These are phyloP conservation scores for Taxillus chinensis DNA, from an alignment of 164 flowering plant species.

Conservation along the genomic window DNA sequence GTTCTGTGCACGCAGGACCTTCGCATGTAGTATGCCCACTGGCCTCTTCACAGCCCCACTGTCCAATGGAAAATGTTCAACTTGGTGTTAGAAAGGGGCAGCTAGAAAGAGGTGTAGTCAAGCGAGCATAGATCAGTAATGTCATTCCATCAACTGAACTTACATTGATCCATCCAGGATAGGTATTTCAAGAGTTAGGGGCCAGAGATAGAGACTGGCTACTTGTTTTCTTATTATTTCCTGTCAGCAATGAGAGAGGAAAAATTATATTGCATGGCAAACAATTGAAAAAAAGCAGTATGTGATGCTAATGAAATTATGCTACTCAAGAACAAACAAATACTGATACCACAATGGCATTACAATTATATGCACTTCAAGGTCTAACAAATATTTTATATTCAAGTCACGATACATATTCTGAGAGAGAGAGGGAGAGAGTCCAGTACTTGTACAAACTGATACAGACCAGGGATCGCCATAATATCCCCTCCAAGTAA, in stretches of 20 bases:
- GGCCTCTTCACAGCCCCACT: conserved; percentile 52
- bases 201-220: conserved; percentile 78
- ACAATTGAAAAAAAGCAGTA: too few species aligned
- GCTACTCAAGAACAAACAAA: too few species aligned
- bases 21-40: conserved; percentile 65
- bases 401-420: too few species aligned
- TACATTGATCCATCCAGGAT: conserved; percentile 70
- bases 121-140: too few species aligned
- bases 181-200: conserved; percentile 61
- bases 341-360: too few species aligned
- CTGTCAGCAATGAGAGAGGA: conserved; percentile 27
- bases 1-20: conserved; percentile 42
- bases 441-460: conserved; percentile 51
- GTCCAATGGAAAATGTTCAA: conserved; percentile 1
- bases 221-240: conserved; percentile 53
- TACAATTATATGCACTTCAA: too few species aligned
- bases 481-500: conserved; percentile 72
- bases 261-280: background rate
- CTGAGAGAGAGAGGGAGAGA: too few species aligned
- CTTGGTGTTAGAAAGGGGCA: background rate
- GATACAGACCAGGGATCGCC: conserved; percentile 86
- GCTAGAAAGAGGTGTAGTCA: background rate
- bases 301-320: too few species aligned
- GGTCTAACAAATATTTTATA: too few species aligned
- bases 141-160: conserved; percentile 12